These are phyloP conservation scores for Herpetomonas tarakana DNA, from an alignment of 208 protist species.

Conservation along the genomic window DNA sequence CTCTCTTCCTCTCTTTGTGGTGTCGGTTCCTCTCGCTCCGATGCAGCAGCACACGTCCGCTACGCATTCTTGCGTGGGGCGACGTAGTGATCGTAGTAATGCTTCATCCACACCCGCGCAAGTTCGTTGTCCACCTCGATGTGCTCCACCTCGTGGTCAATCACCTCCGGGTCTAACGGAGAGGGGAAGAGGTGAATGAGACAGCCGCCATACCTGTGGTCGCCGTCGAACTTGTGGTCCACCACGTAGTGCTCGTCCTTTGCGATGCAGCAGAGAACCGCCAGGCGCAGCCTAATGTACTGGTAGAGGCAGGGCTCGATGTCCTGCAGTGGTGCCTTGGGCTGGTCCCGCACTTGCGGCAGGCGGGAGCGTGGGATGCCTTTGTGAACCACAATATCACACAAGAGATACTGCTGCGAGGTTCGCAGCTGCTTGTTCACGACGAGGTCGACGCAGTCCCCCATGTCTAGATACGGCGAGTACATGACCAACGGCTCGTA, in stretches of 20 bases:
- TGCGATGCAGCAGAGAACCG: slow-evolving; percentile 59
- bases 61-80: slow-evolving; percentile 35
- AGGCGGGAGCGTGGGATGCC: slow-evolving; percentile 69
- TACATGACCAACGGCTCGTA: slow-evolving; percentile 82
- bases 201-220: slow-evolving; percentile 81
- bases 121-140: slow-evolving; percentile 81
- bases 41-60: not conserved
- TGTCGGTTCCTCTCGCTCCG: no score
- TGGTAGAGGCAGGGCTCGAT: slow-evolving; percentile 83
- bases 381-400: slow-evolving; percentile 78
- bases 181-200: slow-evolving; percentile 88
- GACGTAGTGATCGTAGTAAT: slow-evolving; percentile 84
- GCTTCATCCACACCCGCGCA: slow-evolving; percentile 75
- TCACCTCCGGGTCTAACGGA: slow-evolving; percentile 71
- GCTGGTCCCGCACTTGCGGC: slow-evolving; percentile 44
- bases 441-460: slow-evolving; percentile 82
- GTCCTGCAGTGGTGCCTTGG: slow-evolving; percentile 58
- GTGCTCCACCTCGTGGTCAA: slow-evolving; percentile 79
- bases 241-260: slow-evolving; percentile 89
- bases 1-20: no score
- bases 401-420: slow-evolving; percentile 76
- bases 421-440: slow-evolving; percentile 80
- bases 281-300: slow-evolving; percentile 79
- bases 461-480: slow-evolving; percentile 70
- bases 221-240: slow-evolving; percentile 76